Percentiles rank a stretch among this genome's conserved stretches.
Evolutionary conservation across 805 yeast species (phyloP).

Genomic region (Candida silvicultrix): DNA sequence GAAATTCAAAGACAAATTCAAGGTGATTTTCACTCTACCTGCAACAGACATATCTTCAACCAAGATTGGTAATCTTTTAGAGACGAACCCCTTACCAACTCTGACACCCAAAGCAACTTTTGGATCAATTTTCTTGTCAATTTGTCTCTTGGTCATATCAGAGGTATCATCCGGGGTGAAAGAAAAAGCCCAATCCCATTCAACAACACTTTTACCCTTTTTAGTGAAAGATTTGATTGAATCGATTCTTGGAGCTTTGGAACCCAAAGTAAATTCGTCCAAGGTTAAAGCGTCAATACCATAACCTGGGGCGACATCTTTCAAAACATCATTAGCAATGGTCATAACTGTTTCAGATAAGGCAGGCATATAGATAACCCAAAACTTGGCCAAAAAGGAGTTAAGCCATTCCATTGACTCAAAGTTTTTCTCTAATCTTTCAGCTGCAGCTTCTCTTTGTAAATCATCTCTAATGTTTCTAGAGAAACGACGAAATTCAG

Average conservation of each 20-base stretch:
- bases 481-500: slow-evolving; percentile 71
- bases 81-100: slow-evolving; percentile 74
- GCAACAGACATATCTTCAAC: slow-evolving; percentile 76
- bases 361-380: slow-evolving; percentile 89
- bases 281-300: slow-evolving; percentile 71
- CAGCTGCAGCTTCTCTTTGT: slow-evolving; percentile 56
- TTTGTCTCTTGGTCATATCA: slow-evolving; percentile 75
- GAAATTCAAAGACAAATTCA: slow-evolving; percentile 55
- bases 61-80: slow-evolving; percentile 69
- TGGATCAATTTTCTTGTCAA: slow-evolving; percentile 66
- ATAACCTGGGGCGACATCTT: slow-evolving; percentile 73
- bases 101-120: slow-evolving; percentile 77
- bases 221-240: slow-evolving; percentile 69
- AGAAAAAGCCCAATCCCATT: slow-evolving; percentile 81
- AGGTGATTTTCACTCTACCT: slow-evolving; percentile 61
- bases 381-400: slow-evolving; percentile 68
- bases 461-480: slow-evolving; percentile 73
- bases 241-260: slow-evolving; percentile 72
- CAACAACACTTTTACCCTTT: slow-evolving; percentile 58
- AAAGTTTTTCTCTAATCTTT: slow-evolving; percentile 51
- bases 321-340: slow-evolving; percentile 60
- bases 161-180: slow-evolving; percentile 80
- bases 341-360: slow-evolving; percentile 67
- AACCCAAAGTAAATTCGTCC: slow-evolving; percentile 75
- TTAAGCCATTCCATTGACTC: slow-evolving; percentile 84